Conservation (phyloP, 2,329 filamentous ascomycete species). For the Pseudocercospora fijiensis region DNA sequence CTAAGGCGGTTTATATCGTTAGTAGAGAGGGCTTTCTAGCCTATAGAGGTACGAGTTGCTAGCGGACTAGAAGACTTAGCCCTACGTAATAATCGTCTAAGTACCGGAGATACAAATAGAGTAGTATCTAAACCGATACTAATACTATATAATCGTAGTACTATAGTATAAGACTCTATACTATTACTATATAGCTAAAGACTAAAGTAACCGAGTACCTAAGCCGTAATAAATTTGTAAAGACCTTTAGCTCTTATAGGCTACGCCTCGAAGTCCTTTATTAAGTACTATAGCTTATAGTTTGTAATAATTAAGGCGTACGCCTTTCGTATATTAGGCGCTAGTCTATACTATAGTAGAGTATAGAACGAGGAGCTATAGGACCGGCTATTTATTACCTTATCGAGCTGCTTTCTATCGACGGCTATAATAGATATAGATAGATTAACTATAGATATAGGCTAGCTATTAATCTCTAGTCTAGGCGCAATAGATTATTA, state of each 20-base stretch:
- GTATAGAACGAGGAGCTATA: neutral
- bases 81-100: neutral
- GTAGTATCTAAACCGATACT: neutral
- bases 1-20: no score
- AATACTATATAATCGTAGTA: neutral
- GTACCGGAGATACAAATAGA: neutral
- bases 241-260: neutral
- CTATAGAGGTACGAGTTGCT: neutral
- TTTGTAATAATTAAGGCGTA: neutral
- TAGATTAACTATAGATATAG: neutral
- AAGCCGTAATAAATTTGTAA: neutral
- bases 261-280: neutral
- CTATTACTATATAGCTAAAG: neutral
- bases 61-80: neutral
- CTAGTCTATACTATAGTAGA: neutral
- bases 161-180: neutral
- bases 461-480: neutral
- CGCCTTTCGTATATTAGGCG: neutral
- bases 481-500: neutral
- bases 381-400: neutral
- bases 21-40: no score
- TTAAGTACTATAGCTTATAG: neutral
- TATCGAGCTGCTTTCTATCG: neutral
- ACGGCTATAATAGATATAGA: no score
- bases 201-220: neutral